Conservation (phyloP, 805 yeast genomes). For the Sugiyamaella qingdaonensis region DNA sequence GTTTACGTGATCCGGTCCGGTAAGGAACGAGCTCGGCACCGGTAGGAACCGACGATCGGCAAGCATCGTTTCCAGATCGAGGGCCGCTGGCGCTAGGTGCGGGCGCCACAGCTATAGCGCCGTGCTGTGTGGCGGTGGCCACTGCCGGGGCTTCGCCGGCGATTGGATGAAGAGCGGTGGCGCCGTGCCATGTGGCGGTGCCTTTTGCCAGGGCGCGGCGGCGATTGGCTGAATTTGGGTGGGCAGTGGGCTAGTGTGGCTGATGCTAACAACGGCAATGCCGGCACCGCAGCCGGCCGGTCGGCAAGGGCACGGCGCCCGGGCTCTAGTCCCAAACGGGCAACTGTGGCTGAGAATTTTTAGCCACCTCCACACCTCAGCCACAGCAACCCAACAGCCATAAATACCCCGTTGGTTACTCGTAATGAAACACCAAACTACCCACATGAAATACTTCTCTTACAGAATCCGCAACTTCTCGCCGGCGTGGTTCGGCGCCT, state of each 20-base stretch:
- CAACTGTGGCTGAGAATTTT: not conserved
- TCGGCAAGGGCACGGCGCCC: slow-evolving; percentile 1
- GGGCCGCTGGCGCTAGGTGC: too few relatives aligned
- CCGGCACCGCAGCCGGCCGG: not conserved
- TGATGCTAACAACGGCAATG: not conserved
- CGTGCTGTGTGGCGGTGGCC: slow-evolving; percentile 1
- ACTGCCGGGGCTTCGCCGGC: not conserved
- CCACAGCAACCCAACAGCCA: not conserved
- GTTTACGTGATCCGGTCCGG: too few relatives aligned
- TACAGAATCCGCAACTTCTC: slow-evolving; percentile 13
- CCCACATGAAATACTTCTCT: not conserved
- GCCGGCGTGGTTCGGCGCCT: slow-evolving; percentile 54
- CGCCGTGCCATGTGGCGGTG: slow-evolving; percentile 2
- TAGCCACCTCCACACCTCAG: not conserved
- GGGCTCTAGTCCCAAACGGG: not conserved
- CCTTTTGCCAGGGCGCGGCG: not conserved
- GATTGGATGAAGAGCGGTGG: not conserved
- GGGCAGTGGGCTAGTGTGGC: not conserved
- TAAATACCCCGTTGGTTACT: not conserved
- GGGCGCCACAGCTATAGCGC: not conserved
- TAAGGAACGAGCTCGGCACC: too few relatives aligned
- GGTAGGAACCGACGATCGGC: too few relatives aligned
- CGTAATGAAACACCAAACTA: not conserved
- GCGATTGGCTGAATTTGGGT: not conserved
- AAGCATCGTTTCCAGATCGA: too few relatives aligned